Conservation (phyloP, 2,329 filamentous ascomycete genomes). For the Colletotrichum australisinense region DNA sequence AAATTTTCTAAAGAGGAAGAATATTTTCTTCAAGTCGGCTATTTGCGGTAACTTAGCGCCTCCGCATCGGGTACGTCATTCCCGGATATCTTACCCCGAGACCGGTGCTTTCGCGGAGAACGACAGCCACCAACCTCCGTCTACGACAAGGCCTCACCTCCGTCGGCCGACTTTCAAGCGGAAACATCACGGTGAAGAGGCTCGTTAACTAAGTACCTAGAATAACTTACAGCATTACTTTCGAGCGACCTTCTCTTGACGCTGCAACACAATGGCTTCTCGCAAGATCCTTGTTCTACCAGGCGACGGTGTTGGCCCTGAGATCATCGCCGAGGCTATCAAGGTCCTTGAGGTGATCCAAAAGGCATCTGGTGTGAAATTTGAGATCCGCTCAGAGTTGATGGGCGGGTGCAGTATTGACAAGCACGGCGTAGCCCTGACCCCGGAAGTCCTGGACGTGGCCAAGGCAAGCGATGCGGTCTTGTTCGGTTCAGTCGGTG, state of each 20-base stretch:
- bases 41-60: not conserved
- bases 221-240: too few species aligned
- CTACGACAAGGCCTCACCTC: not conserved
- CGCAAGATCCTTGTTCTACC: not conserved
- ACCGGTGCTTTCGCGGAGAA: not conserved
- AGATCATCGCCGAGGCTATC: not conserved
- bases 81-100: not conserved
- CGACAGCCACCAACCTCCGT: not conserved
- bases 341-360: not conserved
- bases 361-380: not conserved
- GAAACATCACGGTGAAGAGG: not conserved
- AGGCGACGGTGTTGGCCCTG: not conserved
- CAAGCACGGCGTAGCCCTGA: not conserved
- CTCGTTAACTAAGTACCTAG: too few species aligned
- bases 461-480: not conserved
- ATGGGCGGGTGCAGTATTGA: not conserved
- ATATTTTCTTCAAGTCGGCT: not conserved
- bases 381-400: not conserved
- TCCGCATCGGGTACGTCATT: not conserved
- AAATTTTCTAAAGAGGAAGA: too few species aligned
- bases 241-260: not conserved
- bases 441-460: not conserved
- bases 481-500: not conserved
- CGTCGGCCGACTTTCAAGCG: not conserved
- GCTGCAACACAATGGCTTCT: not conserved